Base-by-base conservation (phyloP, 768 basidiomycete species). In the Strobilomyces echinocephalus region DNA sequence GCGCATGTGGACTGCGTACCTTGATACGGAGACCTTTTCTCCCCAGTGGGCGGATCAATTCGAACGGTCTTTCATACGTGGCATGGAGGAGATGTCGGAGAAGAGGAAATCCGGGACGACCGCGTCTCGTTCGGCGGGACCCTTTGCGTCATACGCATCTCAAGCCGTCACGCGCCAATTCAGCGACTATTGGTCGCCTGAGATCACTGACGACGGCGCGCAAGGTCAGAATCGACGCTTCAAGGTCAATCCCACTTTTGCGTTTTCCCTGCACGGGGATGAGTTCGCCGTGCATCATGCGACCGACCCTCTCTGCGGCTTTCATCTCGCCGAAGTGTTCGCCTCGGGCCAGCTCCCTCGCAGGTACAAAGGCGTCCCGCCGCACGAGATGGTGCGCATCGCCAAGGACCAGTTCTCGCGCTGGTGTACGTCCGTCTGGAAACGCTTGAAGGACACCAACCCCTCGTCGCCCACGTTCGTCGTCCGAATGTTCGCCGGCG, bases 401-500 rank as follows among this genome's bases (percentile, higher is more conserved):
- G 65, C 59, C 56, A 57, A 53, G 34, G 24, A 41, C n/a, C 68
- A 68, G 46, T 68, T 68, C 50, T 56, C 47, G 3, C 52, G 55
- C 15, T 68, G 67, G 63, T 68, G 67, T 21, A 59, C 53, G 6
- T 58, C 63, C 0, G 18, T 60, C 26, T 48, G 45, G 35, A 53
- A 48, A 26, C 54, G 54, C 31, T 49, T 69, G 50, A 53, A 50
- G 54, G 8, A 18, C 42, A 21, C 0, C 52, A 55, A 53, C 50
- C n/a, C 63, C 0, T 56, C 36, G 36, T 38, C 36, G 16, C n/a
- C 36, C 30, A 39, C 60, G 50, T 58, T 68, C 33, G 48, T 66
- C 38, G 50, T 72, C 34, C 59, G 70, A 38, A 62, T 69, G 58
- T 69, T 60, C 45, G 59, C 52, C 5, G 67, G 70, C 39, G 70